Conservation (phyloP, 768 basidiomycete species). For the Agaricus bisporus region DNA sequence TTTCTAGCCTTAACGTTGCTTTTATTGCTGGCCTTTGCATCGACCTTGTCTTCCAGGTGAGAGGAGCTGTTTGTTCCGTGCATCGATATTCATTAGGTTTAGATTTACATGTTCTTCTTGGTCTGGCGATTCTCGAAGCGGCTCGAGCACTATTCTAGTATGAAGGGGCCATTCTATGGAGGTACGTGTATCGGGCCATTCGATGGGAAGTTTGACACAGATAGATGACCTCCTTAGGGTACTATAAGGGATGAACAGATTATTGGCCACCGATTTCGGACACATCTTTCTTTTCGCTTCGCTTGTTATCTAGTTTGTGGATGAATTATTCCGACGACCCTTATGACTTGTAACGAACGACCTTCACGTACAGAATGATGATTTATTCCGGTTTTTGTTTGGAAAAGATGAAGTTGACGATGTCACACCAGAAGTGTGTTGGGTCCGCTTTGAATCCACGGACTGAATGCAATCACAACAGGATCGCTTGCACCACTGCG, state of each 20-base stretch:
- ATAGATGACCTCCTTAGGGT: conserved; percentile 27
- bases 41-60: conserved; percentile 65
- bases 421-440: conserved; percentile 5
- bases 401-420: not conserved
- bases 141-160: conserved; percentile 56
- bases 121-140: conserved; percentile 69
- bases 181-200: conserved; percentile 30
- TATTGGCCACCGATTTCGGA: conserved; percentile 12
- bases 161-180: conserved; percentile 60
- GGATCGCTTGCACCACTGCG: conserved; percentile 11
- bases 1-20: conserved; percentile 53
- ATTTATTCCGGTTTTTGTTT: conserved; percentile 5
- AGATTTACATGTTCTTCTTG: conserved; percentile 77
- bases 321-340: conserved; percentile 7
- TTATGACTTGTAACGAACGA: conserved; percentile 7
- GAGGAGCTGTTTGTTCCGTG: conserved; percentile 18
- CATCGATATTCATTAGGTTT: conserved; percentile 13
- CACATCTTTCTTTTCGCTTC: conserved; percentile 22
- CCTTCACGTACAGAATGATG: conserved; percentile 9
- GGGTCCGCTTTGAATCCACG: conserved; percentile 9
- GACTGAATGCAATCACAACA: conserved; percentile 5
- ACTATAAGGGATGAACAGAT: conserved; percentile 44
- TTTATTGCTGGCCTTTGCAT: conserved; percentile 59
- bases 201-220: conserved; percentile 15
- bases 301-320: conserved; percentile 15